Percentiles rank a stretch among this genome's conserved stretches.
These are phyloP conservation scores for Penstemon newberryi DNA, from an alignment of 257 asterid species.

Conservation along the genomic window DNA sequence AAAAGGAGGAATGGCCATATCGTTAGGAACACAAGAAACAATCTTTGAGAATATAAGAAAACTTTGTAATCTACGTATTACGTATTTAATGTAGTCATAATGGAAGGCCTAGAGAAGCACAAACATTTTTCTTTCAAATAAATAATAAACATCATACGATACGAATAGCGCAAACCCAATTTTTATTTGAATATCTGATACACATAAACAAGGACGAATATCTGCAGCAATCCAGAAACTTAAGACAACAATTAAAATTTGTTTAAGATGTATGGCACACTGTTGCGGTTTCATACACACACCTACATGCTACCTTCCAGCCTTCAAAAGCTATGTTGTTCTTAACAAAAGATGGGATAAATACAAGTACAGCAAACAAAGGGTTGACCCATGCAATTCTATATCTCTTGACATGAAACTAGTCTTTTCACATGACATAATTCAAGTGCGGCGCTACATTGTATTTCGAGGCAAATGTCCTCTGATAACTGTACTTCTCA, in stretches of 20 bases:
- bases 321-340: not conserved
- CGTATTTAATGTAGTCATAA: not conserved
- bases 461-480: too few relatives aligned
- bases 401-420: too few relatives aligned
- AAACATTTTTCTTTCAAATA: not conserved
- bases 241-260: not conserved
- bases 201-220: not conserved
- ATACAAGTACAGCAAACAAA: too few relatives aligned
- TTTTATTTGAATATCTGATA: not conserved
- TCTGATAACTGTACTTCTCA: too few relatives aligned
- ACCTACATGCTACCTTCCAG: not conserved
- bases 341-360: too few relatives aligned
- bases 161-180: not conserved
- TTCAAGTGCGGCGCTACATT: too few relatives aligned
- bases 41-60: not conserved
- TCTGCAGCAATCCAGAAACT: not conserved
- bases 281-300: conserved; percentile 8
- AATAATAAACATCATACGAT: conserved; percentile 10
- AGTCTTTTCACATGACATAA: too few relatives aligned
- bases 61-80: not conserved
- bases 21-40: not conserved
- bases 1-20: not conserved
- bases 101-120: not conserved
- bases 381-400: too few relatives aligned
- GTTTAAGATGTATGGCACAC: not conserved